Evolutionary conservation across 139 green algal species (phyloP), one percentile per base, ranked within the genome.

Genomic region (Volvox reticuliferus): DNA sequence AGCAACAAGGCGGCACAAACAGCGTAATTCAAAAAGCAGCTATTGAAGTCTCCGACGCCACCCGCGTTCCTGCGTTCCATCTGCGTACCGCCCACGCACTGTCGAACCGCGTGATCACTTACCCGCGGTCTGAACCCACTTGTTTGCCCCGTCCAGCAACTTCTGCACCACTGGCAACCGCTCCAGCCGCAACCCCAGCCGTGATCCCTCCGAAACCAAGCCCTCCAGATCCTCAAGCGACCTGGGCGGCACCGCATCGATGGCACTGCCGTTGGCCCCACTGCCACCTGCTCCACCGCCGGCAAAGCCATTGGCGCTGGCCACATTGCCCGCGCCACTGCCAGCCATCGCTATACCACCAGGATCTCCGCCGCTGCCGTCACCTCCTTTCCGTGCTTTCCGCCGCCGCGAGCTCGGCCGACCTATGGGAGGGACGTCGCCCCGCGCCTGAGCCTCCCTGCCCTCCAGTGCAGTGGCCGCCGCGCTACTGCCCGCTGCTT

Each of bases 161-260:
- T 89, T 88, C 81, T 91, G 17, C 2, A 89, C 91, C 18, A 90
- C 89, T 33, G 86, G n/a, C n/a, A 91, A 71, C 30, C 91, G 55
- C 83, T 94, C 91, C 82, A 90, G 50, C 61, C 71, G 55, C 88
- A 94, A 19, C 6, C 67, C 82, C 73, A 91, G 73, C 61, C 22
- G 35, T 2, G 24, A 13, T 18, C 93, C 87, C 79, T 95, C 92
- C 61, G 92, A 75, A 20, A 96, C 88, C 22, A 95, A 85, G 24
- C 86, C 63, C 69, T 93, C 68, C 87, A 97, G 90, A 91, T 97
- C 94, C 37, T 93, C 77, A 86, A 96, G 44, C 19, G 30, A 44
- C 26, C 76, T 67, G 65, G 37, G 50, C 76, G 65, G 68, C 50
- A 36, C 75, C 73, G 30, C 89, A 3, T 67, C 78, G 13, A 68